These are phyloP conservation scores for Cyberlindnera sargentensis DNA, from an alignment of 805 yeast genomes.

Conservation along the genomic window DNA sequence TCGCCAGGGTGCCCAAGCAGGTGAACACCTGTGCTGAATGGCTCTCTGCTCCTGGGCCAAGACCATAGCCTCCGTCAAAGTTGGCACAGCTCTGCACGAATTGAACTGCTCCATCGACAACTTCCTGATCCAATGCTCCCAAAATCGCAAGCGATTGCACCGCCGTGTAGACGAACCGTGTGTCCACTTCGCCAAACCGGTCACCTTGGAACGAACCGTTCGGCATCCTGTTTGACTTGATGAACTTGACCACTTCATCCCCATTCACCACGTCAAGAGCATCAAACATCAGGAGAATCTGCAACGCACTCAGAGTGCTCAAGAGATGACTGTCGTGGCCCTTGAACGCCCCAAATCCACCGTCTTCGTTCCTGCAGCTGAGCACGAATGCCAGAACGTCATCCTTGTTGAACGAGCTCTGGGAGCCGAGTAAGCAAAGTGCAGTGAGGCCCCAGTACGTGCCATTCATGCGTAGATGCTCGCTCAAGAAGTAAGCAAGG, in stretches of 20 bases:
- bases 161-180: slow-evolving; percentile 83
- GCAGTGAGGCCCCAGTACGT: slow-evolving; percentile 94
- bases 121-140: slow-evolving; percentile 49
- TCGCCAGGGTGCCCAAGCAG: slow-evolving; percentile 74
- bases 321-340: slow-evolving; percentile 83
- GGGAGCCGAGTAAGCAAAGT: slow-evolving; percentile 48
- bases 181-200: slow-evolving; percentile 84
- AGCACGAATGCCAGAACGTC: slow-evolving; percentile 65
- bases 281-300: slow-evolving; percentile 63
- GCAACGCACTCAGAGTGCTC: slow-evolving; percentile 82
- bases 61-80: slow-evolving; percentile 95
- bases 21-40: slow-evolving; percentile 92
- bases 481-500: slow-evolving; percentile 80
- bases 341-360: slow-evolving; percentile 90
- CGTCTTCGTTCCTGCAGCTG: slow-evolving; percentile 55
- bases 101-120: slow-evolving; percentile 53
- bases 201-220: slow-evolving; percentile 88
- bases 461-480: slow-evolving; percentile 86
- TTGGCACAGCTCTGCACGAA: slow-evolving; percentile 70
- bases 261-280: slow-evolving; percentile 38
- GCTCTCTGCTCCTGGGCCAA: slow-evolving; percentile 90
- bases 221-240: slow-evolving; percentile 27
- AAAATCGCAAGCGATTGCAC: slow-evolving; percentile 66
- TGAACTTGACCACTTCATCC: slow-evolving; percentile 28
- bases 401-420: slow-evolving; percentile 48